Percentiles rank a stretch among this genome's conserved stretches.
These are phyloP conservation scores for Kazachstania africana DNA, from an alignment of 805 yeast genomes.

Conservation along the genomic window DNA sequence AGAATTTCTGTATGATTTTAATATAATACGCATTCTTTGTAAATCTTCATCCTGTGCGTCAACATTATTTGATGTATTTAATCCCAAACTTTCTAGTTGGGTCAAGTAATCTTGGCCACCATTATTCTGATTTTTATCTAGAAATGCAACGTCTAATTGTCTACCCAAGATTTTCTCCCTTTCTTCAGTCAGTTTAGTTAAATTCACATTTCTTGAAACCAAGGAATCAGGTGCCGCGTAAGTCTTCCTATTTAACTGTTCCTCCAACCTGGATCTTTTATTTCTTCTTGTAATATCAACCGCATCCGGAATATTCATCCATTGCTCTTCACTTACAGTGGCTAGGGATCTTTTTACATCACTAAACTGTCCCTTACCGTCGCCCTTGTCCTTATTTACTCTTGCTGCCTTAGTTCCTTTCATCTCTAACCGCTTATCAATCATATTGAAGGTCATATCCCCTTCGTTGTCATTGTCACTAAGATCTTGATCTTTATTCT, in stretches of 20 bases:
- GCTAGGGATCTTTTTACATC: conserved; percentile 57
- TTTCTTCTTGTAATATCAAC: conserved; percentile 76
- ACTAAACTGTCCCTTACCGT: conserved; percentile 35
- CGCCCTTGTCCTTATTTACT: conserved; percentile 6
- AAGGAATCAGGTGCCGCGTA: conserved; percentile 78
- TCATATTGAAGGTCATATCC: conserved; percentile 48
- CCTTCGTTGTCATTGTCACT: conserved; percentile 62
- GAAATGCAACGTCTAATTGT: conserved; percentile 35
- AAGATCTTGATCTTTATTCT: conserved; percentile 6
- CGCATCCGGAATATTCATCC: conserved; percentile 80
- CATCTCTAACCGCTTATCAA: too few relatives aligned
- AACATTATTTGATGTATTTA: conserved; percentile 2
- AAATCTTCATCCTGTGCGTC: conserved; percentile 40
- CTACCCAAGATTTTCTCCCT: conserved; percentile 46
- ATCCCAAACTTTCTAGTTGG: conserved; percentile 21
- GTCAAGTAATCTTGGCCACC: conserved; percentile 26
- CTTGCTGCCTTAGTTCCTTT: too few relatives aligned
- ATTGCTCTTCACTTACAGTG: conserved; percentile 51
- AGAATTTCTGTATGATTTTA: conserved; percentile 56
- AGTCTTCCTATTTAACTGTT: conserved; percentile 51
- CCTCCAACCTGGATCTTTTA: conserved; percentile 54
- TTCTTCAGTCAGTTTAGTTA: conserved; percentile 49
- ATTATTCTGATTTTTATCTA: conserved; percentile 3
- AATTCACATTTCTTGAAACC: conserved; percentile 31
- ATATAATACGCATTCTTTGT: conserved; percentile 43